Conservation (phyloP, 2,329 filamentous ascomycete species). For the Microcera coccophila region DNA sequence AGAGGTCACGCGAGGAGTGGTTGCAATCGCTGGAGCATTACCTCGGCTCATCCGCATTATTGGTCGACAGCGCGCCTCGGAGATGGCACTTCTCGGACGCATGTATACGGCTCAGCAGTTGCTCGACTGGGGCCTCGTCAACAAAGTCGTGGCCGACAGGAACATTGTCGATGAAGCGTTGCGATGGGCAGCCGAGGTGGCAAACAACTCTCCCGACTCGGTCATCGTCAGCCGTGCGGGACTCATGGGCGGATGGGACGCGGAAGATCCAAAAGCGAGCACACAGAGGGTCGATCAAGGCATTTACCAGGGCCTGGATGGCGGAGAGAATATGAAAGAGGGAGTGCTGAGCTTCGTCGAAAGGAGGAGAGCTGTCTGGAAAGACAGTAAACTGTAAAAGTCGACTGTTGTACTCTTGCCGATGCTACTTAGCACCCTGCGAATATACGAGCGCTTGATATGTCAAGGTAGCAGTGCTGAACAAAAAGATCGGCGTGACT, state of each 20-base stretch:
- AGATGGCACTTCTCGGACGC: conserved; percentile 65
- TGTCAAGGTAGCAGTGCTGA: too few species aligned
- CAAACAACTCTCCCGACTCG: conserved; percentile 67
- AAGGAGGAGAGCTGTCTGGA: conserved; percentile 67
- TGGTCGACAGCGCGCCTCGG: conserved; percentile 63
- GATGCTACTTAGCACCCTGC: too few species aligned
- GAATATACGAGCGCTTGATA: too few species aligned
- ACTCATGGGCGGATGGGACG: conserved; percentile 69
- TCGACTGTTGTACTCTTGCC: too few species aligned
- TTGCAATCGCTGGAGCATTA: conserved; percentile 64
- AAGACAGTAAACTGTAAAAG: conserved; percentile 54
- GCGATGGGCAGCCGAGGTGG: conserved; percentile 57
- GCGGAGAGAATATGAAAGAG: conserved; percentile 70
- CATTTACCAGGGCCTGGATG: conserved; percentile 57
- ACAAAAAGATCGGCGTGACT: too few species aligned
- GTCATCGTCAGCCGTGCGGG: conserved; percentile 72
- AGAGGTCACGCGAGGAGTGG: conserved; percentile 66
- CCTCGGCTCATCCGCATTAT: conserved; percentile 61
- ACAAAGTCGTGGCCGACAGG: conserved; percentile 51
- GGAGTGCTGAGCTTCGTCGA: conserved; percentile 73
- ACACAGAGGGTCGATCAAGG: conserved; percentile 55
- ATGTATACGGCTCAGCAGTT: conserved; percentile 58
- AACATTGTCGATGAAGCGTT: conserved; percentile 57
- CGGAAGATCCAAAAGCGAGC: conserved; percentile 58
- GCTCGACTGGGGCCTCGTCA: conserved; percentile 65